Percentiles rank a stretch among this genome's conserved stretches.
phyloP scores from a whole-genome alignment of 208 protist species.

The Trypanosoma lewisi region DNA sequence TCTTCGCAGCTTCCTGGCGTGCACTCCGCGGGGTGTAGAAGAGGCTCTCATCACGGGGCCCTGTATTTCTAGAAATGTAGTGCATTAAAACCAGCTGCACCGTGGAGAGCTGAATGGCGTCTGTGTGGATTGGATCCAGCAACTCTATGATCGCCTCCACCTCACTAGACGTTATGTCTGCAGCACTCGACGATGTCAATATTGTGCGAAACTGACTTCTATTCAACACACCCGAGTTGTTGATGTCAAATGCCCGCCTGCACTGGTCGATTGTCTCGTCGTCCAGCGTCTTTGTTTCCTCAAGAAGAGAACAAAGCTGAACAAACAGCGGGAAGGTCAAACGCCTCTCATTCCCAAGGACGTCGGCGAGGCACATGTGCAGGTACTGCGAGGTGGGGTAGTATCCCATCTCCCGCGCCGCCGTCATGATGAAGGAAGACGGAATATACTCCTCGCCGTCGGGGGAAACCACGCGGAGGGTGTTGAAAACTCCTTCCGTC shows the following conservation, averaged over 20 bases:
- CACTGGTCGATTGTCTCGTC: conserved; percentile 3
- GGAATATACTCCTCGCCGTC: conserved; percentile 49
- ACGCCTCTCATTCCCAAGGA: conserved; percentile 12
- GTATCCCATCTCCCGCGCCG: conserved; percentile 54
- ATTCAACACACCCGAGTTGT: conserved; percentile 33
- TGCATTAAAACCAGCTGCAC: conserved; percentile 21
- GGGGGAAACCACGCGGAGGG: conserved; percentile 5
- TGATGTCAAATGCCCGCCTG: conserved; percentile 24
- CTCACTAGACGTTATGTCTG: conserved; percentile 39
- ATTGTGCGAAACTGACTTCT: conserved; percentile 40
- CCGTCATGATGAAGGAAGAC: conserved; percentile 25
- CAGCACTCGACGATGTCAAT: conserved; percentile 25
- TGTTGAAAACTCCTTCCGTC: conserved; percentile 17
- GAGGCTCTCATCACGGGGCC: not conserved
- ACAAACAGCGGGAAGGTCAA: conserved; percentile 51
- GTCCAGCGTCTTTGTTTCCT: conserved; percentile 13
- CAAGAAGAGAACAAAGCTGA: conserved; percentile 49
- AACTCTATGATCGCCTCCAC: conserved; percentile 56
- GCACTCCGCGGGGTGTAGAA: conserved; percentile 10
- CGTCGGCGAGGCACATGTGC: conserved; percentile 20
- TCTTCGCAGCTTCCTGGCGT: too few relatives aligned
- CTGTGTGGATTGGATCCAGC: conserved; percentile 48
- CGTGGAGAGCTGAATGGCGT: conserved; percentile 18
- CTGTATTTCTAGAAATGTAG: conserved; percentile 2
- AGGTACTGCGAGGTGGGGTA: conserved; percentile 44